phyloP scores from a whole-genome alignment of 2,329 filamentous ascomycete species.

The Lasiodiplodia gonubiensis region DNA sequence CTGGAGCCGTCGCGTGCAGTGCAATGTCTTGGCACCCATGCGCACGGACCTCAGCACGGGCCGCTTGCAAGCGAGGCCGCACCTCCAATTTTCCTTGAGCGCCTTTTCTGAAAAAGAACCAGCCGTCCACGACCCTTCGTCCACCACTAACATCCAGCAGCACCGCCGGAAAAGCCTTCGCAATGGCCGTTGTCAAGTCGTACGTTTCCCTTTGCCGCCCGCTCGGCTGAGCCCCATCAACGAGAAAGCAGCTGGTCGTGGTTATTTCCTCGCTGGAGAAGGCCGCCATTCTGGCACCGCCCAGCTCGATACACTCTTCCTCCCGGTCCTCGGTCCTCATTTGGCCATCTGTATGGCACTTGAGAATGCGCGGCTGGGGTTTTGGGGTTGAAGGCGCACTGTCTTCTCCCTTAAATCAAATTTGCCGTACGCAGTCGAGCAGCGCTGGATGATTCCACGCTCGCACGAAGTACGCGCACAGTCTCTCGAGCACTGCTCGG shows the following conservation, averaged over 20 bases:
- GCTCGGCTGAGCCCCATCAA: conserved; percentile 36
- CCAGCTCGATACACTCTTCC: conserved; percentile 74
- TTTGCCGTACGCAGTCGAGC: conserved; percentile 40
- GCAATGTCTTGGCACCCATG: not conserved
- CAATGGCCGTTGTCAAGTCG: conserved; percentile 61
- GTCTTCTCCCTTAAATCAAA: conserved; percentile 77
- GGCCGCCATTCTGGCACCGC: conserved; percentile 52
- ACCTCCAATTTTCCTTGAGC: conserved; percentile 24
- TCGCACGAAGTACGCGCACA: conserved; percentile 50
- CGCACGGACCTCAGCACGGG: not conserved
- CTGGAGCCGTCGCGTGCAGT: conserved; percentile 1
- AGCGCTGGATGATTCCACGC: conserved; percentile 24
- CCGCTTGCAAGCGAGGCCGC: conserved; percentile 26
- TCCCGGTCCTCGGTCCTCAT: conserved; percentile 64
- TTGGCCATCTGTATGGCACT: conserved; percentile 18
- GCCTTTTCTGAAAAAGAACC: conserved; percentile 13
- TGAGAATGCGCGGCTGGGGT: conserved; percentile 70
- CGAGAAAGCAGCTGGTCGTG: conserved; percentile 61
- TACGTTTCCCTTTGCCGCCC: conserved; percentile 55
- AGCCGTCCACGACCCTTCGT: conserved; percentile 36
- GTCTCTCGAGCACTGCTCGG: conserved; percentile 59
- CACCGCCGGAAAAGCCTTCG: conserved; percentile 48
- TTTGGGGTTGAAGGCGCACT: conserved; percentile 74
- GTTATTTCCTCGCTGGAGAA: conserved; percentile 79
- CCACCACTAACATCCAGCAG: conserved; percentile 50